phyloP scores from a whole-genome alignment of 306 rosid genomes.

The Neltuma alba region DNA sequence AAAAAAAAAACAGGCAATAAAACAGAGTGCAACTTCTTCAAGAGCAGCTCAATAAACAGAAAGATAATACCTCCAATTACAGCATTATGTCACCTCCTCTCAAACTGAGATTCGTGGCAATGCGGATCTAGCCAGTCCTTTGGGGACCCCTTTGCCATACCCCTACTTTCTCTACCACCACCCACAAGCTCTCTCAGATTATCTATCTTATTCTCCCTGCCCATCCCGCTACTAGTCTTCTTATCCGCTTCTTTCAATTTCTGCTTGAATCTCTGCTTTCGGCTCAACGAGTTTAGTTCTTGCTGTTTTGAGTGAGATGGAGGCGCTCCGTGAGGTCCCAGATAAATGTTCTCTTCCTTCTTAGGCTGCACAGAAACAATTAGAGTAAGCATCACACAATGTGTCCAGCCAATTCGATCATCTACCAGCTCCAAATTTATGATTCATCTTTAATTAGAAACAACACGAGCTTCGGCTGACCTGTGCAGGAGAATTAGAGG shows the following conservation, averaged over 20 bases:
- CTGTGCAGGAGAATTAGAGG: constrained; percentile 72
- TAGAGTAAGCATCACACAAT: neutral
- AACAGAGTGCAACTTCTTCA: constrained; percentile 6
- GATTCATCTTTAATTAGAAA: neutral
- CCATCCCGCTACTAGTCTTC: constrained; percentile 52
- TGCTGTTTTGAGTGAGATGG: constrained; percentile 85
- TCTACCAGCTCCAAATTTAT: neutral
- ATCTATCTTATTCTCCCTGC: constrained; percentile 89
- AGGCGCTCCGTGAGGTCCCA: constrained; percentile 94
- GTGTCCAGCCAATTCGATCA: constrained; percentile 12
- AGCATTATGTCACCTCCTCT: constrained; percentile 59
- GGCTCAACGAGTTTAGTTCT: constrained; percentile 55
- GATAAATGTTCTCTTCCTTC: constrained; percentile 78
- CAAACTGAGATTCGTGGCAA: constrained; percentile 87
- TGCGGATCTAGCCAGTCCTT: constrained; percentile 97
- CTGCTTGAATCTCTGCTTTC: constrained; percentile 83
- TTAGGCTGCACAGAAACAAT: constrained; percentile 52
- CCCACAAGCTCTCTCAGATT: constrained; percentile 92
- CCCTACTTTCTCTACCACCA: constrained; percentile 49
- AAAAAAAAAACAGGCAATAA: neutral
- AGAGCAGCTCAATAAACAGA: constrained; percentile 29
- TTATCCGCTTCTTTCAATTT: constrained; percentile 91
- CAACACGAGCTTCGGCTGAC: constrained; percentile 36
- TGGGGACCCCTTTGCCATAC: constrained; percentile 56
- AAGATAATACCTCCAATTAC: constrained; percentile 30